Evolutionary conservation across 768 basidiomycete genomes (phyloP).

Genomic region (Trametes maxima): DNA sequence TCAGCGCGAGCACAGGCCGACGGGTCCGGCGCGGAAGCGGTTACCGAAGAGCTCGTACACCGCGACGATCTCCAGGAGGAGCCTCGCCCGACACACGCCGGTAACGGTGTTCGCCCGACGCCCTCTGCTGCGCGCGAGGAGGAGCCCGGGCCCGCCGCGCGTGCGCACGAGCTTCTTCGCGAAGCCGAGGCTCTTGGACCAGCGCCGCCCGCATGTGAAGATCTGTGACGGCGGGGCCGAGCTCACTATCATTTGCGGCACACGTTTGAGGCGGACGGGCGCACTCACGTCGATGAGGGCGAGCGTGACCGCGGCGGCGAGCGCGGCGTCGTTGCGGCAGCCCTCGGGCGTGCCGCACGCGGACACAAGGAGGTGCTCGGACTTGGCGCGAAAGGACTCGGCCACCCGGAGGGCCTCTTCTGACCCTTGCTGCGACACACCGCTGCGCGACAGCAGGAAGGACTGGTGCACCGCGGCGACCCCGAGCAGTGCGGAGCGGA

Average conservation of each 20-base stretch:
- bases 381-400: constrained; percentile 37
- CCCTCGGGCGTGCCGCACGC: constrained; percentile 37
- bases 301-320: constrained; percentile 34
- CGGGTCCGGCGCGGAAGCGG: constrained; percentile 11
- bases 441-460: constrained; percentile 41
- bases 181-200: constrained; percentile 40
- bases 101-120: constrained; percentile 28
- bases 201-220: constrained; percentile 44
- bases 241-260: constrained; percentile 12
- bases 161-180: constrained; percentile 42
- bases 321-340: constrained; percentile 33
- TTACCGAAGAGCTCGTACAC: constrained; percentile 46
- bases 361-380: constrained; percentile 37
- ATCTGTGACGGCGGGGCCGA: constrained; percentile 36
- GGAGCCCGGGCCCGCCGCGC: constrained; percentile 45
- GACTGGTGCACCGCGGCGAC: constrained; percentile 47
- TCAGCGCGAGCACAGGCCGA: constrained; percentile 16
- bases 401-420: constrained; percentile 40
- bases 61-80: constrained; percentile 46
- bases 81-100: constrained; percentile 37
- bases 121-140: constrained; percentile 36
- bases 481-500: constrained; percentile 42
- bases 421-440: constrained; percentile 24
- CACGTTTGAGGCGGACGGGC: constrained; percentile 5
- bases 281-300: constrained; percentile 42